phyloP scores from a whole-genome alignment of 2,329 filamentous ascomycete genomes.

The Epichloe glyceriae region DNA sequence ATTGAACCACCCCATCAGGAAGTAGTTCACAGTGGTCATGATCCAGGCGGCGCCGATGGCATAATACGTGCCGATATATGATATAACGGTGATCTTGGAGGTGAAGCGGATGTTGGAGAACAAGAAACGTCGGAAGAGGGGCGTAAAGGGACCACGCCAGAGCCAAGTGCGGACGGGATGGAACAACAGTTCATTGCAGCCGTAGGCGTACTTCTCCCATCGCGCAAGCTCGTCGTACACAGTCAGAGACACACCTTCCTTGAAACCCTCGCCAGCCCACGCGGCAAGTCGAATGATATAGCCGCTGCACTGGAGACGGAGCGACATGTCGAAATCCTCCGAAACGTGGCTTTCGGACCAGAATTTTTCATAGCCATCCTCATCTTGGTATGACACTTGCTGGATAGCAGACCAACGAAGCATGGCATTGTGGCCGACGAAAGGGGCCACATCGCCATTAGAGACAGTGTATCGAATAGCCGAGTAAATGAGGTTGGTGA shows the following conservation, averaged over 20 bases:
- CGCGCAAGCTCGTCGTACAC: conserved; percentile 75
- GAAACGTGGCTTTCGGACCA: conserved; percentile 73
- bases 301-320: conserved; percentile 58
- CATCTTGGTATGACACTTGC: conserved; percentile 56
- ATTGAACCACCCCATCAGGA: conserved; percentile 64
- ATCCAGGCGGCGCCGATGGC: conserved; percentile 66
- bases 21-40: conserved; percentile 61
- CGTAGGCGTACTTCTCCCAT: conserved; percentile 81
- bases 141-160: conserved; percentile 63
- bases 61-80: conserved; percentile 71
- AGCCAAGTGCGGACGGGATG: conserved; percentile 64
- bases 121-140: conserved; percentile 63
- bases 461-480: conserved; percentile 67
- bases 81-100: conserved; percentile 62
- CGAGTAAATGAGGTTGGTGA: conserved; percentile 63
- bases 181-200: conserved; percentile 73
- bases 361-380: conserved; percentile 64
- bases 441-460: conserved; percentile 64
- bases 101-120: conserved; percentile 61
- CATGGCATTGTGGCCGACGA: conserved; percentile 70
- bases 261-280: conserved; percentile 65
- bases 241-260: conserved; percentile 72
- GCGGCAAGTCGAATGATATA: conserved; percentile 62
- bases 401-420: conserved; percentile 66
- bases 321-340: conserved; percentile 72